Base-by-base conservation (phyloP, 1,284 basidiomycete genomes). In the Malassezia arunalokei region DNA sequence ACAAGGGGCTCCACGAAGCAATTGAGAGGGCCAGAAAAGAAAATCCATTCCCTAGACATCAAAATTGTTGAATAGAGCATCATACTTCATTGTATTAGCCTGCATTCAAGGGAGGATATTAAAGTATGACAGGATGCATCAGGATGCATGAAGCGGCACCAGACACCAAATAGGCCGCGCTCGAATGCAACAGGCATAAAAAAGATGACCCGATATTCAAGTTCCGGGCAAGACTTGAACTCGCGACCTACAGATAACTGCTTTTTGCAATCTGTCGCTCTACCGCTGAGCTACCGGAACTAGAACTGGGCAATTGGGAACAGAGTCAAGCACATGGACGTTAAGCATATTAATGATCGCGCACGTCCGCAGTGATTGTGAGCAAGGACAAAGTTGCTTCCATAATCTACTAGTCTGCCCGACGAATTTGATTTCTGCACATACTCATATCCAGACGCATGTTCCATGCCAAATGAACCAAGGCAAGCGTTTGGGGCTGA, bases 1-100 rank as follows among this genome's bases (percentile, higher is more conserved):
- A 83, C 20, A 86, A 84, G 64, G 83, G 84, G 5, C 77, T 94
- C 17, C 83, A 83, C 20, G 78, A 79, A 3, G 75, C 92, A 46
- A 78, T 94, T 6, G 78, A 83, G 42, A 84, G 87, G 71, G 87
- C 89, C 4, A 78, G 86, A 28, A 49, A 53, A 29, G 61, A 68
- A 57, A 71, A 73, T 47, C 68, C 69, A 1, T 71, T 73, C 46
- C 68, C 65, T 17, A 63, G 64, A 29, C 66, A 69, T 17, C 58
- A 64, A 2, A 35, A 15, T 35, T 12, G 33, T 35, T 35, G 33
- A 35, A 12, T 35, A 11, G 33, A 12, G 11, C 33, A 35, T 35
- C n/a, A n/a, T n/a, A 35, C 32, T 35, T 35, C 8, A 35, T 8
- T n/a, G n/a, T 8, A 8, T 8, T 35, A 35, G 32, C 32, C n/a